Percentiles rank a stretch among this genome's conserved stretches.
Evolutionary conservation across 78 protist species (phyloP).

Genomic region (Dictyostelium purpureum): DNA sequence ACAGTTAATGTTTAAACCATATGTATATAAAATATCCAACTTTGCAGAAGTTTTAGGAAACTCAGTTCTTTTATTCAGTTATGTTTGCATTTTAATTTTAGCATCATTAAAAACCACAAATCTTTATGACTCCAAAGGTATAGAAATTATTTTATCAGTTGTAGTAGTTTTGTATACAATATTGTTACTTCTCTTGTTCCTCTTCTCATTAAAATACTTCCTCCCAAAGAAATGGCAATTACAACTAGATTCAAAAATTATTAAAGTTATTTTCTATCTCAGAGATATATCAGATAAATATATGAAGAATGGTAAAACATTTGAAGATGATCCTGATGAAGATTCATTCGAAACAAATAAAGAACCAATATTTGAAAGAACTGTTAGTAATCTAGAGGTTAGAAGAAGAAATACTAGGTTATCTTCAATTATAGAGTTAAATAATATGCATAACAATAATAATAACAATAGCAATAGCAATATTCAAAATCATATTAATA

Average conservation of each 20-base stretch:
- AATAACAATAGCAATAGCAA: too few relatives aligned
- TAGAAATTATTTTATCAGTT: conserved; percentile 32
- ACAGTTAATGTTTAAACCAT: conserved; percentile 22
- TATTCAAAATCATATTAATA: too few relatives aligned
- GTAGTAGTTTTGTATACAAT: conserved; percentile 34
- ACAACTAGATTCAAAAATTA: neutral
- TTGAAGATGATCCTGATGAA: neutral
- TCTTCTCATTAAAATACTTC: conserved; percentile 58
- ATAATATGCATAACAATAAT: too few relatives aligned
- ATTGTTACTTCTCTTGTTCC: conserved; percentile 18
- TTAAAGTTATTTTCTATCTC: neutral
- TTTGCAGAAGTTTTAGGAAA: conserved; percentile 25
- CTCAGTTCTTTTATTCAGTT: conserved; percentile 33
- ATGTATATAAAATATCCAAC: conserved; percentile 36
- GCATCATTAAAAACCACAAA: conserved; percentile 21
- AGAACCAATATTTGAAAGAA: conserved; percentile 10
- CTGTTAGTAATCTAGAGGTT: neutral
- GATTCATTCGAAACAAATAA: conserved; percentile 12
- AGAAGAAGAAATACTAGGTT: neutral
- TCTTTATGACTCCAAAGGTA: conserved; percentile 40
- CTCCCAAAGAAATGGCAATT: conserved; percentile 35
- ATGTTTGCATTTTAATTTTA: conserved; percentile 42
- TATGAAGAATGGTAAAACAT: too few relatives aligned
- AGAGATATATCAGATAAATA: neutral
- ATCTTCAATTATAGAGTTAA: neutral